phyloP scores from a whole-genome alignment of 495 filamentous ascomycete genomes.

The Tuber melanosporum region DNA sequence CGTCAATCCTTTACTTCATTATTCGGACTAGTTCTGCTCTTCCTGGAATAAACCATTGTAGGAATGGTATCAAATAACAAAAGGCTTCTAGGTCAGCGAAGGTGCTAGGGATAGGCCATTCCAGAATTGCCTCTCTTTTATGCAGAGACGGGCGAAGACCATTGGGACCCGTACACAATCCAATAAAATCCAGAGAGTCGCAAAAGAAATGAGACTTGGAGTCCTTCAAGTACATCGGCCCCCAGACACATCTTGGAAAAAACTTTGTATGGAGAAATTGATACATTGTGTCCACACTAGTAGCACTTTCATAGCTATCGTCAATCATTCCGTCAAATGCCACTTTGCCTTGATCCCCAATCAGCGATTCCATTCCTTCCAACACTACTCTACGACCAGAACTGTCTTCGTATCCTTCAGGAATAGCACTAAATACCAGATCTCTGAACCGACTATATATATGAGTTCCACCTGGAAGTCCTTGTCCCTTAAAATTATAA shows the following conservation, averaged over 20 bases:
- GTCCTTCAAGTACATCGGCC: neutral
- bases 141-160: neutral
- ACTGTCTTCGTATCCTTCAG: neutral
- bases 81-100: too few relatives aligned
- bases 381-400: too few relatives aligned
- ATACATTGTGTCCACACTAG: neutral
- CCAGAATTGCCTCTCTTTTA: neutral
- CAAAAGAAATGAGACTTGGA: neutral
- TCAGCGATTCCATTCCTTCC: neutral
- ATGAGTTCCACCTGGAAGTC: neutral
- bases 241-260: neutral
- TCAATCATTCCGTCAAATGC: neutral
- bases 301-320: neutral
- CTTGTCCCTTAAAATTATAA: neutral
- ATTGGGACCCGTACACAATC: too few relatives aligned
- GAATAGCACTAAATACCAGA: neutral
- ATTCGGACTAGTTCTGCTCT: neutral
- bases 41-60: neutral
- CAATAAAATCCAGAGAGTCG: neutral
- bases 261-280: neutral
- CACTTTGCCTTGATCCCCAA: neutral
- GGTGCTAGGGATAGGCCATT: neutral
- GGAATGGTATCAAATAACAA: too few relatives aligned
- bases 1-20: neutral
- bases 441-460: neutral